A percentile compares a stretch with the other conserved stretches of the same genome.
Evolutionary conservation across 208 protist genomes (phyloP).

Genomic region (Leptomonas seymouri): DNA sequence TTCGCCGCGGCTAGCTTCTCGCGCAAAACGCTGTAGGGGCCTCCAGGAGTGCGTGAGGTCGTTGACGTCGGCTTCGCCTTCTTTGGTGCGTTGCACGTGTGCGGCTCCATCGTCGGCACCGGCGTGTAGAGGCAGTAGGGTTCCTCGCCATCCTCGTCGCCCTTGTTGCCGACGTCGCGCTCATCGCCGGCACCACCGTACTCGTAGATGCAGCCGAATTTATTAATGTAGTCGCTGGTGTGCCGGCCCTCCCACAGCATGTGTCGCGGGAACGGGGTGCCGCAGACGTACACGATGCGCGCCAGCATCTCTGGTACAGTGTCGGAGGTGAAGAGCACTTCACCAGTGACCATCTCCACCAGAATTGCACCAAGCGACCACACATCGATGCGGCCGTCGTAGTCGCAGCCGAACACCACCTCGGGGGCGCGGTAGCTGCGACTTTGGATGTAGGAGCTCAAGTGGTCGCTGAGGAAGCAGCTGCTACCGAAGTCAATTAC

Average conservation of each 20-base stretch:
- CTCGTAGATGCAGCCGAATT: constrained; percentile 90
- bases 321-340: constrained; percentile 95
- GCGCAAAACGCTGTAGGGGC: constrained; percentile 70
- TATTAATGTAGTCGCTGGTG: constrained; percentile 90
- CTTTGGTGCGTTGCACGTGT: constrained; percentile 27
- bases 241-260: constrained; percentile 91
- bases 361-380: constrained; percentile 96
- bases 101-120: constrained; percentile 35
- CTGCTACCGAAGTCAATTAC: constrained; percentile 97
- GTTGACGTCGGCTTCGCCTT: constrained; percentile 7
- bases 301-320: constrained; percentile 95
- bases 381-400: constrained; percentile 95
- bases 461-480: constrained; percentile 95
- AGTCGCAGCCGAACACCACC: constrained; percentile 94
- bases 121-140: constrained; percentile 86
- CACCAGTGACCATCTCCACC: constrained; percentile 92
- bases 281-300: constrained; percentile 91
- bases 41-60: constrained; percentile 20
- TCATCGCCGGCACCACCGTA: constrained; percentile 45
- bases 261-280: constrained; percentile 76
- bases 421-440: constrained; percentile 95
- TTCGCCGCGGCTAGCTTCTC: constrained; percentile 73
- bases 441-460: constrained; percentile 95
- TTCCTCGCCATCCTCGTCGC: constrained; percentile 48
- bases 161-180: constrained; percentile 14